phyloP scores from a whole-genome alignment of 306 rosid genomes.

The Chamaecrista fasciculata region DNA sequence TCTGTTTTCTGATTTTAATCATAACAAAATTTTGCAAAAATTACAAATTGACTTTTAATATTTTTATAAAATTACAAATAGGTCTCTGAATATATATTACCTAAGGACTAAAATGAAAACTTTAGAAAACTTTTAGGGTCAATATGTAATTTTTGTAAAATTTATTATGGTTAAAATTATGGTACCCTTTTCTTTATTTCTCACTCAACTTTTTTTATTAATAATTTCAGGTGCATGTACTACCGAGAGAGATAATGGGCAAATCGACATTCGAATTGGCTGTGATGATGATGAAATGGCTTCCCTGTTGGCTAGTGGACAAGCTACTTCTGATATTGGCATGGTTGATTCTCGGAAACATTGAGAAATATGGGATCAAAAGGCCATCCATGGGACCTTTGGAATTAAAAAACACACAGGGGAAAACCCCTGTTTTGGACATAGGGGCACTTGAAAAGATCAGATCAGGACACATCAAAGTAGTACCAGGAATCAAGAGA shows the following conservation, averaged over 20 bases:
- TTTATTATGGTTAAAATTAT: too few relatives aligned
- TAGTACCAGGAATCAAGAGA: constrained; percentile 66
- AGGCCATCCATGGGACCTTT: constrained; percentile 74
- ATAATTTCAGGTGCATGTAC: constrained; percentile 72
- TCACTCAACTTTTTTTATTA: too few relatives aligned
- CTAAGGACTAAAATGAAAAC: too few relatives aligned
- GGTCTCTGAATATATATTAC: too few relatives aligned
- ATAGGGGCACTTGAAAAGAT: constrained; percentile 73
- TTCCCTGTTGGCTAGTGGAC: constrained; percentile 82
- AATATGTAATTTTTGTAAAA: too few relatives aligned
- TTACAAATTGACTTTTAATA: too few relatives aligned
- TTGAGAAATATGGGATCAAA: constrained; percentile 66
- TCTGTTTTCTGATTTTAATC: too few relatives aligned
- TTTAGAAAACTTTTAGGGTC: too few relatives aligned
- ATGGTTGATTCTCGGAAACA: constrained; percentile 66
- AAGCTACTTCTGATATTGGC: constrained; percentile 58
- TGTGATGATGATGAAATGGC: constrained; percentile 61
- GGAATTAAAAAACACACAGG: constrained; percentile 65
- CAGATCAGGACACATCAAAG: constrained; percentile 73
- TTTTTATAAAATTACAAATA: too few relatives aligned
- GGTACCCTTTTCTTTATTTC: too few relatives aligned
- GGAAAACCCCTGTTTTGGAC: constrained; percentile 90
- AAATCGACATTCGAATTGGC: constrained; percentile 80
- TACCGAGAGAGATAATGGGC: constrained; percentile 77
- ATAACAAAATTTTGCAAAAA: too few relatives aligned